These are phyloP conservation scores for Alnus rubra DNA, from an alignment of 306 rosid genomes.

Conservation along the genomic window DNA sequence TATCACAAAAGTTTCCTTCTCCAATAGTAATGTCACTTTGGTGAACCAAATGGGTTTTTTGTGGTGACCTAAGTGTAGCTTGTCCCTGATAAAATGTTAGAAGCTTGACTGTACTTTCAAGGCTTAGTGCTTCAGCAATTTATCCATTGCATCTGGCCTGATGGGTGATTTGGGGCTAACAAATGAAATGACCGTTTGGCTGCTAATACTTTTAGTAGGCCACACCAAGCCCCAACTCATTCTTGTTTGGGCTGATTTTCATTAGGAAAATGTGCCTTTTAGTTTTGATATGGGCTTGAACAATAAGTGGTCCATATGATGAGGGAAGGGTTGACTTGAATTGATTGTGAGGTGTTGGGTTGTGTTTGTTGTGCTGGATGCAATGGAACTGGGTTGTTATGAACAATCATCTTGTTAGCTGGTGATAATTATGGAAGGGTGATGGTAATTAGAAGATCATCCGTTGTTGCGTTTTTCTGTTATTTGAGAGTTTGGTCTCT, in stretches of 20 bases:
- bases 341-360: not conserved
- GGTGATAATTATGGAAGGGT: not conserved
- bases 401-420: not conserved
- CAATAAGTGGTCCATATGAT: not conserved
- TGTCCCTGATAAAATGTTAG: too few relatives aligned
- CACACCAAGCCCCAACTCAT: not conserved
- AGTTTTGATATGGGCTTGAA: too few relatives aligned
- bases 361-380: not conserved
- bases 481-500: not conserved
- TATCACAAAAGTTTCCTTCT: too few relatives aligned
- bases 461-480: not conserved
- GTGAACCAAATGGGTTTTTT: too few relatives aligned
- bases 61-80: too few relatives aligned
- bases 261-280: too few relatives aligned
- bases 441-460: not conserved
- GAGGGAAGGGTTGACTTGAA: not conserved
- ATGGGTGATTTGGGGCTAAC: not conserved
- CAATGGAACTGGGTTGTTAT: not conserved
- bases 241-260: not conserved
- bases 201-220: not conserved
- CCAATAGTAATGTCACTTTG: too few relatives aligned
- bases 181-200: not conserved
- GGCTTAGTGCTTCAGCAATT: too few relatives aligned
- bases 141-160: too few relatives aligned
- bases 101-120: too few relatives aligned